A percentile compares a stretch with the other conserved stretches of the same genome.
Evolutionary conservation across 2,329 filamentous ascomycete genomes (phyloP).

Genomic region (Ceratocystis albifundus): DNA sequence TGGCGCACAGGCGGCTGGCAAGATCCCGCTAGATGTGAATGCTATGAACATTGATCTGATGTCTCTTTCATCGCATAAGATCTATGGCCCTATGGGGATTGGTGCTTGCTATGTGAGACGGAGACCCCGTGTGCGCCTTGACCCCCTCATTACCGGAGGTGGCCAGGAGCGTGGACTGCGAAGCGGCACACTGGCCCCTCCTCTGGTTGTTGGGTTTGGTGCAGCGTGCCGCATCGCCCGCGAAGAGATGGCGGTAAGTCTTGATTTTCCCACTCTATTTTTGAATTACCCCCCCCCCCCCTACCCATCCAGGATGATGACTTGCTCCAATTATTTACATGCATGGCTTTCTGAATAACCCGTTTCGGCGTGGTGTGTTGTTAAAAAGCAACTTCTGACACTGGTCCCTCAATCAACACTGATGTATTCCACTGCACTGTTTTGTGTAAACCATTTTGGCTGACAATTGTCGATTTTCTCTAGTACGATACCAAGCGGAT

Average conservation of each 20-base stretch:
- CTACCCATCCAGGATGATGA: constrained; percentile 51
- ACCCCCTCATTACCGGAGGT: constrained; percentile 91
- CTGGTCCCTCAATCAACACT: constrained; percentile 15
- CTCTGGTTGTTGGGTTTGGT: constrained; percentile 82
- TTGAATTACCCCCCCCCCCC: constrained; percentile 13
- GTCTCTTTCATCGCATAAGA: constrained; percentile 98
- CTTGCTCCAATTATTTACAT: constrained; percentile 55
- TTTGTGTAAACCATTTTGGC: constrained; percentile 13
- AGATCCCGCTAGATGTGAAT: constrained; percentile 93
- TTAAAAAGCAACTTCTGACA: constrained; percentile 58
- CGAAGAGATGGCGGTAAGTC: constrained; percentile 76
- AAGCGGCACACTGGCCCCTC: constrained; percentile 85
- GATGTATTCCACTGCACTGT: not conserved
- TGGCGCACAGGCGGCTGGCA: constrained; percentile 92
- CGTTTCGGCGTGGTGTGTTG: constrained; percentile 50
- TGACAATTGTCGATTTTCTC: constrained; percentile 15
- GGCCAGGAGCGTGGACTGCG: constrained; percentile 91
- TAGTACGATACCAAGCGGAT: constrained; percentile 90
- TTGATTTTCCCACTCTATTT: constrained; percentile 23
- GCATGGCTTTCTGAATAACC: constrained; percentile 80
- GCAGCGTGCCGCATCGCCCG: constrained; percentile 88
- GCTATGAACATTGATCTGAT: constrained; percentile 97
- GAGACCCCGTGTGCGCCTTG: constrained; percentile 82
- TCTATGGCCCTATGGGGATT: constrained; percentile 95
- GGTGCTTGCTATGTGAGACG: constrained; percentile 92